Conservation (phyloP, 2,329 filamentous ascomycete genomes). For the Paraphaeosphaeria minitans region DNA sequence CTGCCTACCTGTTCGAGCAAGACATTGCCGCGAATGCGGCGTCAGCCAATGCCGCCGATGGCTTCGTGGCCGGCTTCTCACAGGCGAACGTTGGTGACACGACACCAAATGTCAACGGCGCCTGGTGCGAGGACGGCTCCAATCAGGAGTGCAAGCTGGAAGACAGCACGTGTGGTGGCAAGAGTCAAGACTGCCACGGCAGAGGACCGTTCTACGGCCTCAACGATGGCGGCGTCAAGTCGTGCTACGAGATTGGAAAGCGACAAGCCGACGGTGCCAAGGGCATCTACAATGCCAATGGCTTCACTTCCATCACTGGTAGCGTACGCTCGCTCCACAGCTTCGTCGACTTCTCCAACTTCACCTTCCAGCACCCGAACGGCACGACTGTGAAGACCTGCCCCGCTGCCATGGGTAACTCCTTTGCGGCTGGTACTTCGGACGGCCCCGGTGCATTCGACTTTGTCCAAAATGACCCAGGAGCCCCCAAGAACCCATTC, state of each 20-base stretch:
- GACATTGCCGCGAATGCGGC: slow-evolving; percentile 57
- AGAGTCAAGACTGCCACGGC: slow-evolving; percentile 72
- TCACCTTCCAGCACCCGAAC: slow-evolving; percentile 74
- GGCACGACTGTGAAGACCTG: slow-evolving; percentile 75
- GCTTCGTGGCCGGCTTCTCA: slow-evolving; percentile 89
- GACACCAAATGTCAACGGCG: slow-evolving; percentile 83
- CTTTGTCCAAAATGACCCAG: slow-evolving; percentile 85
- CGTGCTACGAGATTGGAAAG: slow-evolving; percentile 75
- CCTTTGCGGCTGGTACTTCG: slow-evolving; percentile 89
- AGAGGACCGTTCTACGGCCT: slow-evolving; percentile 71
- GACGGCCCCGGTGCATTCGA: slow-evolving; percentile 92
- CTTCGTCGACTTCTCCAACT: slow-evolving; percentile 81
- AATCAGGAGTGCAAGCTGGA: slow-evolving; percentile 70
- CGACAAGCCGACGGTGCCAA: slow-evolving; percentile 71
- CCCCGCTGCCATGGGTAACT: slow-evolving; percentile 85
- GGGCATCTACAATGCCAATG: slow-evolving; percentile 60
- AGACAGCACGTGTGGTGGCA: slow-evolving; percentile 83
- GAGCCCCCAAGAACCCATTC: slow-evolving; percentile 75
- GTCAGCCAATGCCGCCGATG: slow-evolving; percentile 57
- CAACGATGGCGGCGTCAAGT: slow-evolving; percentile 68
- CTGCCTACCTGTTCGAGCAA: slow-evolving; percentile 82
- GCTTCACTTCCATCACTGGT: slow-evolving; percentile 61
- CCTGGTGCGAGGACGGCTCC: slow-evolving; percentile 86
- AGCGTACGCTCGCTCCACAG: slow-evolving; percentile 81
- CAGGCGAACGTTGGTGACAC: slow-evolving; percentile 93